These are phyloP conservation scores for Lasiosphaeris hirsuta DNA, from an alignment of 495 filamentous ascomycete species.

Conservation along the genomic window DNA sequence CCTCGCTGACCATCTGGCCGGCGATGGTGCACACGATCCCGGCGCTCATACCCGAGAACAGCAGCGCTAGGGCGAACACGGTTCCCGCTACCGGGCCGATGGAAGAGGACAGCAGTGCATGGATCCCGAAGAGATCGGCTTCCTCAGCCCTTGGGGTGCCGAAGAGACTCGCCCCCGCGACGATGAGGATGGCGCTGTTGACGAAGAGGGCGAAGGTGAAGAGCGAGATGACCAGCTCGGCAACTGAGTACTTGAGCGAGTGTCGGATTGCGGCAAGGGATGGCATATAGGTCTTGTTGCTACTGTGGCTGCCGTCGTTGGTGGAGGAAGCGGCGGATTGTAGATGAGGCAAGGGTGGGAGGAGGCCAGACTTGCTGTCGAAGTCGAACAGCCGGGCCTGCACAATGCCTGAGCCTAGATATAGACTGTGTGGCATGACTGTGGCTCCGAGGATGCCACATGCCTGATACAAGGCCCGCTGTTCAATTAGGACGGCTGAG, in stretches of 20 bases:
- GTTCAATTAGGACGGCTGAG: constrained; percentile 64
- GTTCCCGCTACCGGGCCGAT: constrained; percentile 67
- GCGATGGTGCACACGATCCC: constrained; percentile 59
- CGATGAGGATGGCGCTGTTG: constrained; percentile 85
- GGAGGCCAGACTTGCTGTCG: constrained; percentile 59
- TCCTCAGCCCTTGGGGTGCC: constrained; percentile 48
- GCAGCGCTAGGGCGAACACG: constrained; percentile 52
- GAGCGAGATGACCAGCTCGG: constrained; percentile 70
- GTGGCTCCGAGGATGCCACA: constrained; percentile 94
- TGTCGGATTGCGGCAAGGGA: constrained; percentile 71
- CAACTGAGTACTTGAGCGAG: constrained; percentile 77
- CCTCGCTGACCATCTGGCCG: constrained; percentile 58
- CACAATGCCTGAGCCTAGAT: constrained; percentile 81
- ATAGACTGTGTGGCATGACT: constrained; percentile 90
- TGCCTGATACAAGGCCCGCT: constrained; percentile 70
- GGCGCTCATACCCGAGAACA: constrained; percentile 51
- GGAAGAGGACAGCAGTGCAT: constrained; percentile 63
- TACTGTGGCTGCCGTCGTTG: constrained; percentile 18
- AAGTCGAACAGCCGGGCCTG: constrained; percentile 77
- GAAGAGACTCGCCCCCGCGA: constrained; percentile 74
- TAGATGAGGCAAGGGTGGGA: constrained; percentile 31
- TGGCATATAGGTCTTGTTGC: constrained; percentile 66
- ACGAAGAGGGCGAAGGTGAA: constrained; percentile 92
- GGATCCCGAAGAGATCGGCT: constrained; percentile 76
- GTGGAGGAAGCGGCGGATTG: constrained; percentile 24